phyloP scores from a whole-genome alignment of 1,284 basidiomycete genomes.

The Earliella scabrosa region DNA sequence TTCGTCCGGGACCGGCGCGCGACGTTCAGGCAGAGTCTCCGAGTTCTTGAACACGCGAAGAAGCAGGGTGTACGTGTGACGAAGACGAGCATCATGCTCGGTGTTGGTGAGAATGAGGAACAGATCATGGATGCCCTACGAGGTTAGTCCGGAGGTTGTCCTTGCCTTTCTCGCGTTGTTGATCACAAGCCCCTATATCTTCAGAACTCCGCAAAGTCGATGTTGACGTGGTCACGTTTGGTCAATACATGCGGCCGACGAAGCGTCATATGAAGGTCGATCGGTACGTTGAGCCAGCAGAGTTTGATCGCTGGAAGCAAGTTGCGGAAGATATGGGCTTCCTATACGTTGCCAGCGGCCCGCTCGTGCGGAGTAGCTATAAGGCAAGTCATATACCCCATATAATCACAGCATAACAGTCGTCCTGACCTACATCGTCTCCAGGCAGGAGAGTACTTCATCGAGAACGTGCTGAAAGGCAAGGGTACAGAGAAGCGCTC shows the following conservation, averaged over 20 bases:
- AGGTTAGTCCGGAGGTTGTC: conserved; percentile 52
- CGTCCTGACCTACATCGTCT: not conserved
- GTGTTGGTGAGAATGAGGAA: conserved; percentile 89
- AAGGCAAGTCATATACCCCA: conserved; percentile 62
- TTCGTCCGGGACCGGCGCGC: conserved; percentile 95
- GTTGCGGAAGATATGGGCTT: conserved; percentile 94
- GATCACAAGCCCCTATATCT: not conserved
- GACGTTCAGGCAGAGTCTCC: conserved; percentile 88
- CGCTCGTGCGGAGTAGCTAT: conserved; percentile 95
- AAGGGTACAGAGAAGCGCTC: conserved; percentile 53
- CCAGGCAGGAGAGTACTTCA: conserved; percentile 91
- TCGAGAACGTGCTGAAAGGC: conserved; percentile 84
- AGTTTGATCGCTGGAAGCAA: conserved; percentile 92
- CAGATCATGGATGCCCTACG: conserved; percentile 86
- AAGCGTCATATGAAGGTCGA: conserved; percentile 99
- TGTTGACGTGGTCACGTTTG: conserved; percentile 98
- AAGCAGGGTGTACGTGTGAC: conserved; percentile 87
- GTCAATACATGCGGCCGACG: conserved; percentile 99
- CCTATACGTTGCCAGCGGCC: conserved; percentile 96
- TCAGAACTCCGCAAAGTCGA: conserved; percentile 85
- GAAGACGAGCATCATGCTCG: conserved; percentile 99
- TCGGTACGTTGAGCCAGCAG: conserved; percentile 91
- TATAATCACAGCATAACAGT: too few relatives aligned
- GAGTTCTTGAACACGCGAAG: conserved; percentile 84
- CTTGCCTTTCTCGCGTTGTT: conserved; percentile 1